Evolutionary conservation across 2,329 filamentous ascomycete species (phyloP), one percentile per base, ranked within the genome.

Genomic region (Ceratocystiopsis brevicomis): DNA sequence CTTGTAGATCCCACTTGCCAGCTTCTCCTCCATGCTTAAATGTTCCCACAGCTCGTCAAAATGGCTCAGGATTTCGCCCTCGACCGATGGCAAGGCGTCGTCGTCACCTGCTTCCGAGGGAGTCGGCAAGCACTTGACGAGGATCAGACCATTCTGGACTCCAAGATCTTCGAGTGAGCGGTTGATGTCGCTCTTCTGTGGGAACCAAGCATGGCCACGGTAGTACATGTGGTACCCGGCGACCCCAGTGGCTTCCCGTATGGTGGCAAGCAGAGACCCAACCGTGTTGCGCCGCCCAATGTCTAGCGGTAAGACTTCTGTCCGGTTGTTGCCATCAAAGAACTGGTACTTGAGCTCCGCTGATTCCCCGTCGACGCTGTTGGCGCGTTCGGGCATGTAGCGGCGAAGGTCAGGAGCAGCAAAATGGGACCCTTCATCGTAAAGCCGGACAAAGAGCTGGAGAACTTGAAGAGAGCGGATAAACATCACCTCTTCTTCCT

Each of bases 1-100:
- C 40, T 71, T 63, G 54, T 78, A 83, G 12, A 86, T 77, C 73
- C 74, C 76, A 53, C 71, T 65, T 8, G 81, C 76, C 37, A 85
- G 62, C 41, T 63, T 66, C 46, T 87, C 77, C 38, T 82, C 72
- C 61, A 87, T 71, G 49, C 76, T 75, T 43, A 96, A 67, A 53
- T 88, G 81, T 38, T 75, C 71, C 68, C 90, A 94, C 19, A 98
- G 62, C 47, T 88, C 77, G 43, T 83, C 71, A 53, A 94, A 93
- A 57, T 92, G 82, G 45, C 76, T 70, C 51, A 90, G 64, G 18
- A 96, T 77, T 52, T 88, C 82, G 13, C 73, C 68, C 55, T 96
- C 85, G 3, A 96, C 69, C 34, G 63, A 69, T 30, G 65, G 54
- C 48, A 63, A 51, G 21, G 66, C 55, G 45, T 64, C 58, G 4